Conservation (phyloP, 257 asterid species). For the Paulownia fortunei region DNA sequence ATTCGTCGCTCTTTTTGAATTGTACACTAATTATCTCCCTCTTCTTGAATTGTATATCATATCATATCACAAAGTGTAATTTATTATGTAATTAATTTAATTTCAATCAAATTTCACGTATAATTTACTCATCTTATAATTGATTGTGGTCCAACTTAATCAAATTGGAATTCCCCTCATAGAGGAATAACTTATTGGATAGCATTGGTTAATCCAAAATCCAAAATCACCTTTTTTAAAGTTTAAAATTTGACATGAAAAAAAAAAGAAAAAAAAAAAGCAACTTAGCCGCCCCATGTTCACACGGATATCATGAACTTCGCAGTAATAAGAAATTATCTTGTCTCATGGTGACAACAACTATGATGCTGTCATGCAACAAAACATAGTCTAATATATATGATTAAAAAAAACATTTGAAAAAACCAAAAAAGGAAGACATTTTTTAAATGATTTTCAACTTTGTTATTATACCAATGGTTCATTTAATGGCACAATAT, state of each 20-base stretch:
- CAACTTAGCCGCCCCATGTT: slow-evolving; percentile 12
- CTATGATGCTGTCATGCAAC: slow-evolving; percentile 13
- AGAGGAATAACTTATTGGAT: background rate
- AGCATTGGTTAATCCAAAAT: background rate
- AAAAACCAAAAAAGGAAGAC: background rate
- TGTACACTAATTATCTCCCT: no score
- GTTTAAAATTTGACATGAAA: background rate
- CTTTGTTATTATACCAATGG: background rate
- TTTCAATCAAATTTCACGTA: no score
- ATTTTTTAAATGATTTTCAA: background rate
- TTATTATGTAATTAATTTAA: no score
- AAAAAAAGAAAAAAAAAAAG: no score
- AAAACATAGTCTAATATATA: background rate
- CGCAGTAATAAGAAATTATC: background rate
- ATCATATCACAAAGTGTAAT: no score
- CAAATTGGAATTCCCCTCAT: background rate
- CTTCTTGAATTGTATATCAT: no score
- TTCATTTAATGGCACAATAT: background rate
- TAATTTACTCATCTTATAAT: no score
- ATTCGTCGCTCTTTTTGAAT: no score
- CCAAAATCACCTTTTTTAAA: background rate
- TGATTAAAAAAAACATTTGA: no score
- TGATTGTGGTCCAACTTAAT: no score
- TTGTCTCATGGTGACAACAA: slow-evolving; percentile 22
- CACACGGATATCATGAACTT: background rate